Base-by-base conservation (phyloP, 2,329 filamentous ascomycete genomes). In the Sarocladium oryzae region DNA sequence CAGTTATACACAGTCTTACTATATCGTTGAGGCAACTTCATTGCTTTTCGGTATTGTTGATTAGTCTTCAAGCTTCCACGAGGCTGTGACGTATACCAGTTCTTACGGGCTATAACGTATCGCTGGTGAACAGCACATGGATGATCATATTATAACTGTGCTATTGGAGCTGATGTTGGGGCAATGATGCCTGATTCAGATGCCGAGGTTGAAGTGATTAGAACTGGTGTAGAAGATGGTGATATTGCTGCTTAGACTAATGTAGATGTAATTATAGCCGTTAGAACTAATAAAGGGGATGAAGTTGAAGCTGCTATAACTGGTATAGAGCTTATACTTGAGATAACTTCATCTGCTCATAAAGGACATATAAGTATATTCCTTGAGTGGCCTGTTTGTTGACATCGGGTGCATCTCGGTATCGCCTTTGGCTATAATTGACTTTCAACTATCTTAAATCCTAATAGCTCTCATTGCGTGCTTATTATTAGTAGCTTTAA, bases 401-500 rank as follows among this genome's bases (percentile, higher is more conserved):
- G 28, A 32, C 28, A 32, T 32, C 28, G 7, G 7, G 28, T 8
- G 28, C 28, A 32, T 8, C 13, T 32, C 35, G 35, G 35, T n/a
- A 37, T 7, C 9, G 11, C 16, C n/a, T n/a, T n/a, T 18, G 35
- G 35, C 35, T 37, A 7, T 37, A 18, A 53, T 57, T 59, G 55
- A 55, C 49, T 59, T 35, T 58, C 50, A 52, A 59, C 37, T n/a
- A 21, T 7, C 46, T 58, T 52, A 40, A 57, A 57, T 28, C 20
- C 52, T 38, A 49, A 52, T 18, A 48, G 56, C 43, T 56, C 53
- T 13, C 50, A 26, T 2, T 32, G 35, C 3, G 50, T 52, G 36
- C 50, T 52, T 3, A 6, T 33, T 10, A 4, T 7, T 36, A 35
- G 41, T 24, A 28, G 20, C 13, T 35, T 52, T 1, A 4, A 37